Evolutionary conservation across 2,329 filamentous ascomycete species (phyloP).

Genomic region (Monilinia polystroma): DNA sequence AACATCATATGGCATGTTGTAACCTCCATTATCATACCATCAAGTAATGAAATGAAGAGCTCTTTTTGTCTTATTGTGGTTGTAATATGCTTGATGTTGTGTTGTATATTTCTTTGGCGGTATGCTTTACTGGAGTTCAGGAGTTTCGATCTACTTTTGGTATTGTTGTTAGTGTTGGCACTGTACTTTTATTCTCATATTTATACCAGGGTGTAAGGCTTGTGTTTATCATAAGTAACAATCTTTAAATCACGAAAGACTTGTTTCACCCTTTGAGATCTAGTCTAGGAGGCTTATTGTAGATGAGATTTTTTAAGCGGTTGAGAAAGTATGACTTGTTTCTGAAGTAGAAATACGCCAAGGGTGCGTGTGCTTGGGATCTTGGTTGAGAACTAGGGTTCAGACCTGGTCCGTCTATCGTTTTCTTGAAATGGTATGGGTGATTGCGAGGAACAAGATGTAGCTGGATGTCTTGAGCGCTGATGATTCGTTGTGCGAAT

Average conservation of each 20-base stretch:
- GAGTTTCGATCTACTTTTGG: neutral
- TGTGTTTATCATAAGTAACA: no score
- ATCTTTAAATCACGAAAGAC: no score
- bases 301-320: neutral
- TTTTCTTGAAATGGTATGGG: accelerated
- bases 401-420: neutral
- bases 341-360: neutral
- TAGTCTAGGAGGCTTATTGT: no score
- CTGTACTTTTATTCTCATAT: neutral
- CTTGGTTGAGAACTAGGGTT: no score
- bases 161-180: neutral
- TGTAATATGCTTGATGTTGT: neutral
- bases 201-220: no score
- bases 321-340: neutral
- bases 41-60: neutral
- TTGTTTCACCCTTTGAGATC: no score
- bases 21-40: neutral
- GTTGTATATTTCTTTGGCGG: neutral
- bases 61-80: neutral
- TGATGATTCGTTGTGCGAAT: neutral
- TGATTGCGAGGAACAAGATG: neutral
- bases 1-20: neutral
- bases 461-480: accelerated
- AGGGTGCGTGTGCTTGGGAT: neutral
- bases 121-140: neutral